Evolutionary conservation across 768 basidiomycete species (phyloP), one percentile per base, ranked within the genome.

Genomic region (Glaciozyma antarctica): DNA sequence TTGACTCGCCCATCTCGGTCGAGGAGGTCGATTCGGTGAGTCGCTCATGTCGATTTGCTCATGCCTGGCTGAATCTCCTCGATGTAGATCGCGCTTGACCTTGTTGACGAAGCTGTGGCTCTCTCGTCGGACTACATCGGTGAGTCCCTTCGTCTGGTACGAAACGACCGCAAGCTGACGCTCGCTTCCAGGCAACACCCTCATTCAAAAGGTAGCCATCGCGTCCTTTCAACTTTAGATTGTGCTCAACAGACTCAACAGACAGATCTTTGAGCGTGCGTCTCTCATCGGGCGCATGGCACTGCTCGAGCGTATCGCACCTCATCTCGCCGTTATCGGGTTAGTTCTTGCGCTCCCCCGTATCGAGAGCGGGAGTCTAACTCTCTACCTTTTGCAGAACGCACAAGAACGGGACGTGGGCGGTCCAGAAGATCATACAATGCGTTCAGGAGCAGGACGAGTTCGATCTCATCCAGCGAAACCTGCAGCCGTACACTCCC

Each of bases 391-490:
- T n/a, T 38, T 21, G 12, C 57, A 70, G 69, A 32, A 92, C 94
- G 62, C 95, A 99, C 81, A 98, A 98, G 81, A 98, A 99, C 71
- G 95, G 95, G 34, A 99, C 95, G 1, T 98, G 95, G 95, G 94
- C 94, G 4, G 93, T 93, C 5, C 95, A 99, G 78, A 98, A 97
- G 82, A 91, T 95, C 75, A 98, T 98, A 64, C 92, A 97, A 78
- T 94, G 91, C 67, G 88, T 92, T 52, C 83, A 86, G 63, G 86
- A 82, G 41, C 85, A 88, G 22, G 91, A 95, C 61, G 95, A 99
- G 76, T 82, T 92, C 61, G 81, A 81, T 9, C 77, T 94, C 48
- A 85, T 99, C 73, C 85, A 88, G 53, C 86, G 87, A 75, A 88
- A 94, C 75, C 78, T 99, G 65, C 81, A 88, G 65, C 86, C 95